phyloP scores from a whole-genome alignment of 2,329 filamentous ascomycete genomes.

The Plectosphaerella plurivora region DNA sequence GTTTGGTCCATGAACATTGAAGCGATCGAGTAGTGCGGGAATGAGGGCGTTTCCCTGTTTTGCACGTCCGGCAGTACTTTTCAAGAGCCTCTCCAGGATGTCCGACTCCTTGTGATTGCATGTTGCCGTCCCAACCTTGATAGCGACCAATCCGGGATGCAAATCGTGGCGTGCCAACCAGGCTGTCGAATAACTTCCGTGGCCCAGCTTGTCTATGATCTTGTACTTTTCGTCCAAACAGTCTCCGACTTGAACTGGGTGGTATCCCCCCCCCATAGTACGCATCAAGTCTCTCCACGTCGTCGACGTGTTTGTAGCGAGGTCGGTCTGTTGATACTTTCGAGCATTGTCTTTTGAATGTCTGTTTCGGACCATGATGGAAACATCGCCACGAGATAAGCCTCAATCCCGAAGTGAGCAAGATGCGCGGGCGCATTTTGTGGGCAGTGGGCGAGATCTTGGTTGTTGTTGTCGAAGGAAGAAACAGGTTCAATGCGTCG shows the following conservation, averaged over 20 bases:
- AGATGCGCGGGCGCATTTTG: too few relatives aligned
- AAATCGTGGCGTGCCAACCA: conserved; percentile 6
- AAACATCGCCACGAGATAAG: too few relatives aligned
- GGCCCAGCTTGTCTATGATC: conserved; percentile 12
- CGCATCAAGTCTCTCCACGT: not conserved
- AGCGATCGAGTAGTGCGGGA: conserved; percentile 10
- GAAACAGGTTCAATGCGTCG: too few relatives aligned
- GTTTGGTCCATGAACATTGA: conserved; percentile 1
- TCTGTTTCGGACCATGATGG: not conserved
- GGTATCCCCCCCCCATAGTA: conserved; percentile 10
- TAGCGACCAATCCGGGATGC: not conserved
- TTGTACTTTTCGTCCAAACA: not conserved
- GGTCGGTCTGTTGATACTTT: not conserved
- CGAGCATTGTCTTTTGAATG: not conserved
- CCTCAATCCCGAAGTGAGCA: too few relatives aligned
- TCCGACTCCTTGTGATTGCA: conserved; percentile 3
- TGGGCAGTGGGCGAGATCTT: too few relatives aligned
- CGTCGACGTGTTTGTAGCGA: not conserved
- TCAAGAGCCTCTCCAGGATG: conserved; percentile 11
- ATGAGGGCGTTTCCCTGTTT: not conserved
- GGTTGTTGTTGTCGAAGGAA: too few relatives aligned
- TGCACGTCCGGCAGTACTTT: not conserved
- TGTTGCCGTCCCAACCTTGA: not conserved
- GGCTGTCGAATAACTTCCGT: conserved; percentile 11
- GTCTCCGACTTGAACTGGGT: conserved; percentile 9